Percentiles rank a stretch among this genome's conserved stretches.
These are phyloP conservation scores for Boletellus deceptivus DNA, from an alignment of 1,284 basidiomycete species.

Conservation along the genomic window DNA sequence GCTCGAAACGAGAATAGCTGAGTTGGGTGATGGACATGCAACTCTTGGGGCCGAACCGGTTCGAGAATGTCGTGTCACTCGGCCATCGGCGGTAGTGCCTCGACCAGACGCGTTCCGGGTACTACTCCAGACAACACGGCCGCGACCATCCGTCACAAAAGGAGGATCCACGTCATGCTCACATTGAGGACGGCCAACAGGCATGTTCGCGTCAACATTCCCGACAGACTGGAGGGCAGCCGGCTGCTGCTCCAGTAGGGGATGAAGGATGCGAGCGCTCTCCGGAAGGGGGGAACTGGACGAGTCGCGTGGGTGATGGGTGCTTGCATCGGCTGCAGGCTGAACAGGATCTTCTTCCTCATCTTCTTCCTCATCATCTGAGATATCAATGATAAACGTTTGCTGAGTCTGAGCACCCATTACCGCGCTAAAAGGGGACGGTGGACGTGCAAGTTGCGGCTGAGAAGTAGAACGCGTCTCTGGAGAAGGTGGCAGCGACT, in stretches of 20 bases:
- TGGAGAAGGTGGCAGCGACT: constrained; percentile 2
- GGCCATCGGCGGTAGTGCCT: constrained; percentile 16
- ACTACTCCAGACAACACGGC: constrained; percentile 58
- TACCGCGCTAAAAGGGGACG: constrained; percentile 28
- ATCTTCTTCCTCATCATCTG: constrained; percentile 29
- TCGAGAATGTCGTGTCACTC: constrained; percentile 21
- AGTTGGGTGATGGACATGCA: constrained; percentile 15
- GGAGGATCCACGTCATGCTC: constrained; percentile 47
- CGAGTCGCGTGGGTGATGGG: constrained; percentile 1
- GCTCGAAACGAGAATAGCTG: constrained; percentile 36
- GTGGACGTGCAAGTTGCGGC: constrained; percentile 7
- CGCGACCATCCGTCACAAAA: constrained; percentile 55
- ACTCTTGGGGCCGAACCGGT: constrained; percentile 18
- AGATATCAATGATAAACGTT: constrained; percentile 32
- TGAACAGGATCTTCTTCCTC: constrained; percentile 32
- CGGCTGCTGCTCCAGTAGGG: constrained; percentile 3
- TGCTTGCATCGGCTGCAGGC: background rate
- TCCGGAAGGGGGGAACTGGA: background rate
- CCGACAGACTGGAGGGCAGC: constrained; percentile 1
- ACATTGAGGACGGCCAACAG: constrained; percentile 16
- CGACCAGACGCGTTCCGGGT: constrained; percentile 25
- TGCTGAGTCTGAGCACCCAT: constrained; percentile 24
- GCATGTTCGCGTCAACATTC: constrained; percentile 6
- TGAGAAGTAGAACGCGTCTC: constrained; percentile 9
- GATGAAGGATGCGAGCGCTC: background rate